These are phyloP conservation scores for Sonneratia alba DNA, from an alignment of 345 rosid species.

Conservation along the genomic window DNA sequence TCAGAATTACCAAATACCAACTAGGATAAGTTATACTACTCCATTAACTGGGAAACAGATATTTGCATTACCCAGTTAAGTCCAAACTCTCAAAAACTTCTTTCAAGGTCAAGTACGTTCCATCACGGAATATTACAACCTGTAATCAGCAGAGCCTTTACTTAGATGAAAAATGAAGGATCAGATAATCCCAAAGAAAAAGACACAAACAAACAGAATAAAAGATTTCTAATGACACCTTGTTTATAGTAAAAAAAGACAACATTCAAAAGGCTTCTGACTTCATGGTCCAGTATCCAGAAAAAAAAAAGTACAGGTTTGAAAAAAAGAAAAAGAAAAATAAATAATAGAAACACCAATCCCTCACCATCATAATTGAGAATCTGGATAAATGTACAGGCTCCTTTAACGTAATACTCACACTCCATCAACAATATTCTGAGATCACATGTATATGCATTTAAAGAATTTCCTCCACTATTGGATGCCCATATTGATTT, in stretches of 20 bases:
- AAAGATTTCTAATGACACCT: background rate
- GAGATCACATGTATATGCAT: background rate
- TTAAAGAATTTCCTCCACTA: background rate
- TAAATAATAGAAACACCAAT: background rate
- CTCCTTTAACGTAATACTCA: background rate
- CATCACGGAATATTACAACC: conserved; percentile 99
- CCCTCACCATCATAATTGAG: background rate
- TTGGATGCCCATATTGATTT: background rate
- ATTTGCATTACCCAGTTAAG: conserved; percentile 61
- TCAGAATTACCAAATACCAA: background rate
- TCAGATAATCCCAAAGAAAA: background rate
- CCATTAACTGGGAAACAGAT: background rate
- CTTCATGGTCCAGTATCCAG: background rate
- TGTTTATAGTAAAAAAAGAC: background rate
- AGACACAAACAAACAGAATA: background rate
- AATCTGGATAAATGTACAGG: background rate
- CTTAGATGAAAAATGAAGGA: background rate
- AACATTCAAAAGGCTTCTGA: background rate
- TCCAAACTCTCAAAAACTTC: conserved; percentile 98
- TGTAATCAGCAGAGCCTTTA: conserved; percentile 20
- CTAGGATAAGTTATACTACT: background rate
- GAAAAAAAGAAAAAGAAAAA: background rate
- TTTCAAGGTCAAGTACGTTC: conserved; percentile 87
- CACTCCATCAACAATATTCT: background rate
- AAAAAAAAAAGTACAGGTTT: background rate